Evolutionary conservation across 352 stramenopile species (phyloP).

Genomic region (Pythium rishiriense): DNA sequence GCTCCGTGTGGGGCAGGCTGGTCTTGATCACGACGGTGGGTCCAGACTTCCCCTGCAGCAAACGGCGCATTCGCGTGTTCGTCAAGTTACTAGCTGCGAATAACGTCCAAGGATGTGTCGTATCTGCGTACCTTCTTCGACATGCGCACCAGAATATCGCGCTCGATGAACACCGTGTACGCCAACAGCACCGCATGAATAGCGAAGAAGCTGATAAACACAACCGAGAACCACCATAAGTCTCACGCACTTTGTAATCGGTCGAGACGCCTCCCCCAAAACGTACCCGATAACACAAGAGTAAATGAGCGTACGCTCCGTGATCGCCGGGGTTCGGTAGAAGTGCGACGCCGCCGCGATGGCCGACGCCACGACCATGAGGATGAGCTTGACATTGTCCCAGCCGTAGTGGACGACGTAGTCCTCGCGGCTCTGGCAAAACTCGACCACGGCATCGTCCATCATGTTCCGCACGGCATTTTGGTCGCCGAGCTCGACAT

Average conservation of each 20-base stretch:
- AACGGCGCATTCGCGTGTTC: too few species aligned
- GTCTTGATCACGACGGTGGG: conserved; percentile 64
- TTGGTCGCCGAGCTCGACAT: conserved; percentile 80
- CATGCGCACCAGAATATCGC: conserved; percentile 75
- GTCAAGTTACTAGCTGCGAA: too few species aligned
- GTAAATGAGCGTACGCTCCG: conserved; percentile 71
- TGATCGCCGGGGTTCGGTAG: conserved; percentile 55
- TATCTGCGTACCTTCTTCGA: conserved; percentile 46
- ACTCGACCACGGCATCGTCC: conserved; percentile 78
- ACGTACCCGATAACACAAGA: conserved; percentile 63
- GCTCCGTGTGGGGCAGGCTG: conserved; percentile 66
- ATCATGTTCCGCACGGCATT: conserved; percentile 87
- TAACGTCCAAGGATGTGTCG: neutral
- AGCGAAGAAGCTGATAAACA: conserved; percentile 67
- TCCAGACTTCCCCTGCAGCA: conserved; percentile 37
- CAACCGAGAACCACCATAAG: neutral
- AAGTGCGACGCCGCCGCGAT: conserved; percentile 75
- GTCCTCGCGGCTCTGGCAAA: conserved; percentile 59
- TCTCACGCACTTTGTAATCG: too few species aligned
- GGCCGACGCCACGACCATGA: conserved; percentile 67
- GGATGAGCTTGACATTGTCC: conserved; percentile 83
- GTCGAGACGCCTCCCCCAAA: too few species aligned
- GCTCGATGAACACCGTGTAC: conserved; percentile 75
- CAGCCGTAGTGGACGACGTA: conserved; percentile 72
- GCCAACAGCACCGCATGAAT: conserved; percentile 72